Evolutionary conservation across 805 yeast species (phyloP).

Genomic region (Ascoidea rubescens): DNA sequence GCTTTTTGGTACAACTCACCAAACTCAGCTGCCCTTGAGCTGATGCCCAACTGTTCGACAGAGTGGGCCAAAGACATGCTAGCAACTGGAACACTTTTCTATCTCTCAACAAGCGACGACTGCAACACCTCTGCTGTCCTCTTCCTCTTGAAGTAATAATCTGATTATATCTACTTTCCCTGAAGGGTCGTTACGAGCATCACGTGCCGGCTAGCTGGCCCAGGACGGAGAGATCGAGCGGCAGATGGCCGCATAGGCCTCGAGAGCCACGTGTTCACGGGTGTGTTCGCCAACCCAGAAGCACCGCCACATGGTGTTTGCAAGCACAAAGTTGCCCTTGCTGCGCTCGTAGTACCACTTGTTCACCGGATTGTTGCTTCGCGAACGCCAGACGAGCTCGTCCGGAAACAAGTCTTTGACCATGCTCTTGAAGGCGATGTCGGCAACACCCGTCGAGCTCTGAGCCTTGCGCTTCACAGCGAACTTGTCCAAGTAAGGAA

Average conservation of each 20-base stretch:
- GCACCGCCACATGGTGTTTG: slow-evolving; percentile 7
- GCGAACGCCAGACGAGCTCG: slow-evolving; percentile 83
- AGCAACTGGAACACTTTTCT: no score
- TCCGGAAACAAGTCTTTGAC: slow-evolving; percentile 46
- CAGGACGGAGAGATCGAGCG: slow-evolving; percentile 7
- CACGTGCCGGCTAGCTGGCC: background rate
- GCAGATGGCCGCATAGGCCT: slow-evolving; percentile 6
- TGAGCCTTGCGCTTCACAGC: slow-evolving; percentile 77
- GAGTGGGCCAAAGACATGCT: background rate
- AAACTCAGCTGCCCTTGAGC: background rate
- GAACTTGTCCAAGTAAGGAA: slow-evolving; percentile 86
- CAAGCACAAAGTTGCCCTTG: slow-evolving; percentile 37
- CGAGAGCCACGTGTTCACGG: slow-evolving; percentile 1
- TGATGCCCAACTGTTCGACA: background rate
- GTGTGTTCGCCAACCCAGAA: slow-evolving; percentile 10
- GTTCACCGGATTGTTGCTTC: slow-evolving; percentile 79
- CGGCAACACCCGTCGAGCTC: slow-evolving; percentile 90
- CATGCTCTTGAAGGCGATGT: slow-evolving; percentile 77
- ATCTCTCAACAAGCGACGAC: no score
- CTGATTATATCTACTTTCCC: background rate
- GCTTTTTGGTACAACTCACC: background rate
- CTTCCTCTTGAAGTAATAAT: background rate
- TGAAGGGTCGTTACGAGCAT: background rate
- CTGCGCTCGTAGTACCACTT: slow-evolving; percentile 96
- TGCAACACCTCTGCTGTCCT: background rate